Evolutionary conservation across 192 early-diverging fungal genomes (phyloP), one percentile per base, ranked within the genome.

Genomic region (Funneliformis geosporum): DNA sequence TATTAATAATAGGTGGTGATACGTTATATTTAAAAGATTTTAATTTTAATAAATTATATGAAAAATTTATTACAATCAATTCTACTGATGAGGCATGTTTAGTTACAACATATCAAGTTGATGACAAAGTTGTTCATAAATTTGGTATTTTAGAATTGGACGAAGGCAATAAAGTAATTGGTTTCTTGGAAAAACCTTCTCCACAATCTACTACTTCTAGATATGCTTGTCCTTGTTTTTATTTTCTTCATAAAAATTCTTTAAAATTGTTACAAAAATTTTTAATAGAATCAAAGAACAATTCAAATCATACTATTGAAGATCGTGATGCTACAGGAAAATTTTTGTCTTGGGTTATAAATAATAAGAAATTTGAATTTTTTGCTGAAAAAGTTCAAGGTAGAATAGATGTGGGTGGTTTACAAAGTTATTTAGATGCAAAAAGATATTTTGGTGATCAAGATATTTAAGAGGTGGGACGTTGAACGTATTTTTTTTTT

Each of bases 361-460:
- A 79, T 39, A 46, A 55, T 27, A 43, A 60, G 1, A 28, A 69
- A 28, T 62, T 47, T 21, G 69, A 62, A 67, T 59, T 79, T 60
- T 79, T 69, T 79, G 77, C 65, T 38, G 25, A 27, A n/a, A 44
- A 65, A 25, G 38, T 79, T 25, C 33, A 79, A 16, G 91, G 91
- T 21, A 80, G 91, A 61, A 85, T 92, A 76, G 91, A 92, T 84
- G 89, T 92, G 28, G 91, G 91, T n/a, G 89, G 88, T 18, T 82
- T 92, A 60, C 25, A 82, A 18, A 88, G 84, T 64, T 90, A 87
- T 70, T 74, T 89, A 33, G 87, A 86, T 1, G 91, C 91, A 18
- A 83, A 79, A 46, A 60, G 80, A 21, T 87, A 87, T 81, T 85
- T 86, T 39, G 70, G 14, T 5, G 25, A 47, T 72, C 65, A 38